A percentile compares a stretch with the other conserved stretches of the same genome.
phyloP scores from a whole-genome alignment of 2,329 filamentous ascomycete species.

The Gaeumannomyces sp. region DNA sequence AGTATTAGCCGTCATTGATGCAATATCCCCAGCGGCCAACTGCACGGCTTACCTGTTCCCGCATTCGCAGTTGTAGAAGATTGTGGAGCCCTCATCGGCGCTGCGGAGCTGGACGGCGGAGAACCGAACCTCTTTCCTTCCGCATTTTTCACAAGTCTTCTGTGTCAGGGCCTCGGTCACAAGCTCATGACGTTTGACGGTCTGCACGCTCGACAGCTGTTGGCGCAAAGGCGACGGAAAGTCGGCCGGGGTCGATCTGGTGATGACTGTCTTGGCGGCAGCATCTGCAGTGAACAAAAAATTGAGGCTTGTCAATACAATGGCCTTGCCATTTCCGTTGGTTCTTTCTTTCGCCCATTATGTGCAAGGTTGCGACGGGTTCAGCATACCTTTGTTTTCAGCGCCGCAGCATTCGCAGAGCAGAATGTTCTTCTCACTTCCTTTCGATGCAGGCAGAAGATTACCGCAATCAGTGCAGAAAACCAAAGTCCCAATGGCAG shows the following conservation, averaged over 20 bases:
- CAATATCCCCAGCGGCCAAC: conserved; percentile 19
- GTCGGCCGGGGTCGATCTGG: conserved; percentile 78
- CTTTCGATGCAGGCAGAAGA: conserved; percentile 73
- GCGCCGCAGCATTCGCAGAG: conserved; percentile 82
- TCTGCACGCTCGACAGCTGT: conserved; percentile 82
- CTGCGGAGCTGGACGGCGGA: conserved; percentile 80
- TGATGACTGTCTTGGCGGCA: conserved; percentile 68
- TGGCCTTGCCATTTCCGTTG: not conserved
- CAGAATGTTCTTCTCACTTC: conserved; percentile 67
- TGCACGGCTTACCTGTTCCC: conserved; percentile 63
- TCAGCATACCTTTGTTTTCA: conserved; percentile 66
- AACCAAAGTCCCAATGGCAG: conserved; percentile 81
- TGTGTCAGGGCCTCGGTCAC: conserved; percentile 63
- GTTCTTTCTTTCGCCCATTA: not conserved
- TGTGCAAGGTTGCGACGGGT: not conserved
- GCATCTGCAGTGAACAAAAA: conserved; percentile 46
- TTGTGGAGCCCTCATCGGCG: conserved; percentile 90
- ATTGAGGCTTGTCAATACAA: not conserved
- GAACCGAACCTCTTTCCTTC: conserved; percentile 74
- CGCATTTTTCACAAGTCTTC: conserved; percentile 74
- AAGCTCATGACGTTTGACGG: conserved; percentile 69
- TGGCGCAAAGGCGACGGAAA: conserved; percentile 87
- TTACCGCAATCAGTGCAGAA: conserved; percentile 94
- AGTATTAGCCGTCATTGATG: not conserved
- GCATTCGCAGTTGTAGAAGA: conserved; percentile 86